phyloP scores from a whole-genome alignment of 176 grass and related monocot genomes.

The Hordeum marinum region DNA sequence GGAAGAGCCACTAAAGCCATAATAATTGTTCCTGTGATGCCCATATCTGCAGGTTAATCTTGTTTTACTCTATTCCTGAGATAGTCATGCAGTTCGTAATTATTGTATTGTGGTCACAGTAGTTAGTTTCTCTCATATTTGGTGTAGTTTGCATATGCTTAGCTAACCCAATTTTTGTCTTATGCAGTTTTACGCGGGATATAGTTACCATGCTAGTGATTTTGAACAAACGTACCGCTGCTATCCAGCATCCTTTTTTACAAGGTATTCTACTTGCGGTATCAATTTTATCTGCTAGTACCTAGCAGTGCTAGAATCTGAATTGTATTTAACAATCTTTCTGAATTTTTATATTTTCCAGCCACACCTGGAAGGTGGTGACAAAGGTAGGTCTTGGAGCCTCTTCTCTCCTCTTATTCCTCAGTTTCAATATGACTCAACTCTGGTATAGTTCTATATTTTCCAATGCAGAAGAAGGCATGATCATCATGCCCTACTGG shows the following conservation, averaged over 20 bases:
- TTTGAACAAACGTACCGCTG: constrained; percentile 77
- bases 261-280: constrained; percentile 48
- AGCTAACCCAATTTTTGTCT: neutral
- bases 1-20: too few relatives aligned
- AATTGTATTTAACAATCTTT: constrained; percentile 28
- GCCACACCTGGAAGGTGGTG: constrained; percentile 78
- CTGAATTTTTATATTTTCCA: constrained; percentile 34
- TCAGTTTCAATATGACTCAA: neutral
- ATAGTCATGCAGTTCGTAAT: neutral
- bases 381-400: constrained; percentile 44
- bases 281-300: constrained; percentile 10
- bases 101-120: neutral
- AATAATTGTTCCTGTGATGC: too few relatives aligned
- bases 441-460: constrained; percentile 17
- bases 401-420: neutral
- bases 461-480: constrained; percentile 74
- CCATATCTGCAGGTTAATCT: neutral
- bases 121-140: neutral
- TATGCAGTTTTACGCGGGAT: constrained; percentile 55
- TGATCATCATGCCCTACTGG: constrained; percentile 94
- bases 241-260: constrained; percentile 83
- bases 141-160: neutral
- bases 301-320: neutral
- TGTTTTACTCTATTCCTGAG: neutral
- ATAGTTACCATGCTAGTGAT: constrained; percentile 46